Base-by-base conservation (phyloP, 1,284 basidiomycete species). In the Neonothopanus nambi region DNA sequence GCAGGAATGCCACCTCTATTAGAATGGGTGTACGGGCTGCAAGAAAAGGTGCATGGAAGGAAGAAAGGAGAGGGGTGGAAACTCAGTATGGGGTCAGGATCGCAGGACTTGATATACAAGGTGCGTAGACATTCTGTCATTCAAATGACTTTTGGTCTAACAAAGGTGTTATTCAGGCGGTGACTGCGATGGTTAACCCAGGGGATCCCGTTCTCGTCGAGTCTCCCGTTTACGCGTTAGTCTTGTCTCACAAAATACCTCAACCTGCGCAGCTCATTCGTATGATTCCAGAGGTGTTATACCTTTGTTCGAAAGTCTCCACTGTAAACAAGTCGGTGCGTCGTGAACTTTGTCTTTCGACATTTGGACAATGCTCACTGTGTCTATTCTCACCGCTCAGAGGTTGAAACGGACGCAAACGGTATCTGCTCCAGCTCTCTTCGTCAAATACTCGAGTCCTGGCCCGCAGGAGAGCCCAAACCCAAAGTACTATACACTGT, bases 21-120 rank as follows among this genome's bases (percentile, higher is more conserved):
- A 23, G 74, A 82, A 12, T 92, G 87, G 87, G 68, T 93, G 28
- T 70, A 76, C 53, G 79, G 78, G 1, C 70, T 93, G 50, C 91
- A 95, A 69, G 80, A 81, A 61, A 64, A 66, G 3, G 78, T 80
- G 43, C 91, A 93, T 60, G 79, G 78, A 7, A 70, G 87, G 48
- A 74, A 73, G 59, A 67, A 67, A 46, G 76, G 42, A 4, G 80
- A 77, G 7, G 69, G 71, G 11, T 97, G 93, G 92, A 73, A 78
- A 40, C 68, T 96, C 3, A 87, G 84, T 43, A 72, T 96, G 13
- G 94, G 94, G 0, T 78, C 78, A 41, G 95, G 95, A 5, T 91
- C 89, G 44, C 93, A 96, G 71, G 94, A 97, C 74, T 67, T 95
- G 55, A 81, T 97, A 52, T 89, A 79, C 72, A 96, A 96, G 80